Evolutionary conservation across 2,329 filamentous ascomycete genomes (phyloP).

Genomic region (Venturia carpophila): DNA sequence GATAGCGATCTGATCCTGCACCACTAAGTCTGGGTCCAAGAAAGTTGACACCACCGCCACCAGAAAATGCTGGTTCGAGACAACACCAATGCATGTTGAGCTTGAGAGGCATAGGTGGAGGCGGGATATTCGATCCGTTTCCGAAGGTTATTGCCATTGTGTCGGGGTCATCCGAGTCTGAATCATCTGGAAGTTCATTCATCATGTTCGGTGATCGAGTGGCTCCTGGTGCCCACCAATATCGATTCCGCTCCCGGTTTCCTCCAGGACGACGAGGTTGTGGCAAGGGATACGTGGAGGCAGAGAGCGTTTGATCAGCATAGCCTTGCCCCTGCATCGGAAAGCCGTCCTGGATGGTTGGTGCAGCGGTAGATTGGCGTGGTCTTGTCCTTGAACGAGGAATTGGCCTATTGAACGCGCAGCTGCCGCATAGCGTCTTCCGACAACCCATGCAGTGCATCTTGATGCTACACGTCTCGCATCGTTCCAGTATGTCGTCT

Average conservation of each 20-base stretch:
- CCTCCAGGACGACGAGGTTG: conserved; percentile 14
- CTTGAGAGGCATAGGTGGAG: conserved; percentile 35
- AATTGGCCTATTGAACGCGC: conserved; percentile 49
- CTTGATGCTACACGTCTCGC: conserved; percentile 52
- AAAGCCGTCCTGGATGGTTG: not conserved
- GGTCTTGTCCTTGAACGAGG: conserved; percentile 33
- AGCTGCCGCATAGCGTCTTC: conserved; percentile 53
- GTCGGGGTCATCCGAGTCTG: conserved; percentile 32
- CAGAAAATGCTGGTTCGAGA: conserved; percentile 52
- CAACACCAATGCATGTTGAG: conserved; percentile 54
- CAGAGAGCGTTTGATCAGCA: not conserved
- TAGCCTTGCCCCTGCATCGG: not conserved
- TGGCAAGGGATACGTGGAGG: conserved; percentile 7
- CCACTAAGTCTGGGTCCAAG: conserved; percentile 39
- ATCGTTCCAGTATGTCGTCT: conserved; percentile 47
- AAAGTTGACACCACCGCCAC: conserved; percentile 52
- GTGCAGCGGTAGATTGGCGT: conserved; percentile 29
- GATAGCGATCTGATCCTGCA: conserved; percentile 47
- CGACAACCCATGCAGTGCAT: conserved; percentile 56
- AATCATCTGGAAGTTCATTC: conserved; percentile 41
- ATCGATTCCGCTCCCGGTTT: conserved; percentile 29
- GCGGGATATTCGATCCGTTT: conserved; percentile 29
- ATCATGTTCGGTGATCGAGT: conserved; percentile 50
- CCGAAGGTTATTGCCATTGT: conserved; percentile 19
- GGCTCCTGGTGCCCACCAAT: conserved; percentile 54